Conservation (phyloP, 2,329 filamentous ascomycete species). For the Epichloe sp. region DNA sequence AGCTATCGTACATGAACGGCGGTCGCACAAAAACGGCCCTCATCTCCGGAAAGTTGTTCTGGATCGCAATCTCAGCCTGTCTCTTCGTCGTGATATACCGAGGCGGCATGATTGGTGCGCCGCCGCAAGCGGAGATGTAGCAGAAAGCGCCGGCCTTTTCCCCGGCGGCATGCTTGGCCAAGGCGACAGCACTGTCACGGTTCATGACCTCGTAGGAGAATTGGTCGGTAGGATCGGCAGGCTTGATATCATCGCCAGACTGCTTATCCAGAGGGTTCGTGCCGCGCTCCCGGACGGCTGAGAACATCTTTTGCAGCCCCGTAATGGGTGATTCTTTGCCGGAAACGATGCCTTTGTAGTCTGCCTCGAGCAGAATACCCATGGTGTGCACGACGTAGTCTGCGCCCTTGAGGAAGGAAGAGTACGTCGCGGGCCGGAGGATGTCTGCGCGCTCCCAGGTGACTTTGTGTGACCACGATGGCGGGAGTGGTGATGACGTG, state of each 20-base stretch:
- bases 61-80: constrained; percentile 70
- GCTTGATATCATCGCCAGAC: constrained; percentile 45
- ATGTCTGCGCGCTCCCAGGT: constrained; percentile 84
- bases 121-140: constrained; percentile 80
- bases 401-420: constrained; percentile 58
- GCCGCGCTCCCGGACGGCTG: constrained; percentile 47
- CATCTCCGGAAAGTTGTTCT: constrained; percentile 58
- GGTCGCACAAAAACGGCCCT: constrained; percentile 72
- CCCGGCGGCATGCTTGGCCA: constrained; percentile 62
- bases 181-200: constrained; percentile 69
- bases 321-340: constrained; percentile 72
- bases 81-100: constrained; percentile 88
- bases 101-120: constrained; percentile 68
- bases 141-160: constrained; percentile 59
- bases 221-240: constrained; percentile 56
- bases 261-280: constrained; percentile 56
- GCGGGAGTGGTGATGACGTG: constrained; percentile 55
- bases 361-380: constrained; percentile 91
- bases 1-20: constrained; percentile 80
- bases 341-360: constrained; percentile 87
- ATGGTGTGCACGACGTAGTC: constrained; percentile 87
- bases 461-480: constrained; percentile 70
- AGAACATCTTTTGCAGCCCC: constrained; percentile 70
- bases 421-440: constrained; percentile 69
- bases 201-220: constrained; percentile 98